These are phyloP conservation scores for Metschnikowia gruessii DNA, from an alignment of 805 yeast species.

Conservation along the genomic window DNA sequence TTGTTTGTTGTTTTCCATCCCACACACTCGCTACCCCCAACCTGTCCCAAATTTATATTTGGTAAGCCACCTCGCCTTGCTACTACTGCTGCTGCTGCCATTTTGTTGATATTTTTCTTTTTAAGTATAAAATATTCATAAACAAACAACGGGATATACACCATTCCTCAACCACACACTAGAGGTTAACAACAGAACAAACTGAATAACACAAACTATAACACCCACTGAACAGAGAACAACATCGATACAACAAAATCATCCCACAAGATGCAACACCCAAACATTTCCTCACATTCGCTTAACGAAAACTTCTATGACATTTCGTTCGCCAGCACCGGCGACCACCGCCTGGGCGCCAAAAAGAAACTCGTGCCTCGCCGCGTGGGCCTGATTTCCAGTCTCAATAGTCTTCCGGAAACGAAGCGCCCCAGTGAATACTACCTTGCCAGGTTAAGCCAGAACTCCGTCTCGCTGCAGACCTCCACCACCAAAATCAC, in stretches of 20 bases:
- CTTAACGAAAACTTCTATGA: constrained; percentile 30
- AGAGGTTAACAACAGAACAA: neutral
- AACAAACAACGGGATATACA: neutral
- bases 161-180: too few relatives aligned
- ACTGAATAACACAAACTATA: too few relatives aligned
- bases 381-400: constrained; percentile 29
- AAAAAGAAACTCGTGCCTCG: constrained; percentile 25
- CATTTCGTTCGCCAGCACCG: constrained; percentile 21
- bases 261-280: constrained; percentile 24
- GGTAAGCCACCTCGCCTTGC: too few relatives aligned
- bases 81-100: too few relatives aligned
- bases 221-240: too few relatives aligned
- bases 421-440: constrained; percentile 41
- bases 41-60: too few relatives aligned
- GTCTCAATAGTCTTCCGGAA: constrained; percentile 22
- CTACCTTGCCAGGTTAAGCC: constrained; percentile 32
- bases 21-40: too few relatives aligned
- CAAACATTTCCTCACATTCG: constrained; percentile 21
- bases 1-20: too few relatives aligned
- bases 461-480: constrained; percentile 13
- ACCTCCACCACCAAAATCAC: neutral
- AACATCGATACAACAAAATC: too few relatives aligned
- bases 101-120: too few relatives aligned
- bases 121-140: too few relatives aligned
- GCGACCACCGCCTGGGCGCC: constrained; percentile 4